Evolutionary conservation across 495 filamentous ascomycete genomes (phyloP), one percentile per base, ranked within the genome.

Genomic region (Neurospora sp.): DNA sequence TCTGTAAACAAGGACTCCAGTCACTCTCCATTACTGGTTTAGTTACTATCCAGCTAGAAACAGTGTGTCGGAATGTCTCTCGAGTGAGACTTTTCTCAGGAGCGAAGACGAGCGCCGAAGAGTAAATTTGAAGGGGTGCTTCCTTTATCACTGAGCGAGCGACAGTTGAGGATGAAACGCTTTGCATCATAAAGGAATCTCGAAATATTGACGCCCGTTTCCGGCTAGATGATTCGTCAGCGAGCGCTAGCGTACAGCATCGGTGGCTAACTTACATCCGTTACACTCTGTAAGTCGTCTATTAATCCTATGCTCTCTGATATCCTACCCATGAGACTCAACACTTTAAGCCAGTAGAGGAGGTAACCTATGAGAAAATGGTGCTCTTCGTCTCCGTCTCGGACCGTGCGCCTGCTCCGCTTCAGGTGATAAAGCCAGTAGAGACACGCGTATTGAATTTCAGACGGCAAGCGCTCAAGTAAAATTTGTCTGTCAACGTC

Each of bases 391-490:
- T 69, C 74, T 37, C 74, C 61, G 69, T 83, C 74, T 61, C 70
- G 35, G 38, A 82, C 35, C 18, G 12, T 8, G 27, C 69, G 14
- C 31, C 77, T 72, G 70, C 80, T 81, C 71, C 82, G 41, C 69
- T 81, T 46, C 39, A 86, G 37, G 79, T 89, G 84, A 71, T 82
- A 44, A 61, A 83, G 78, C 87, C 82, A 89, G 73, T 84, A 85
- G 18, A 76, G 78, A 77, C 84, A 87, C 39, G 74, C 76, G 44
- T 77, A 77, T 73, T 74, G 72, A 40, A 80, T 70, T 12, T 80
- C 78, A 38, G 78, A 69, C 38, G 76, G 78, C 70, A 84, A 70
- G 31, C 3, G 31, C 38, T 74, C 3, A 18, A 81, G 42, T 37
- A 85, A 70, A 39, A 68, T 59, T 16, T 41, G 70, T 44, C 38